Evolutionary conservation across 1,139 yeast genomes (phyloP).

Genomic region (Magnusiomyces sp.): DNA sequence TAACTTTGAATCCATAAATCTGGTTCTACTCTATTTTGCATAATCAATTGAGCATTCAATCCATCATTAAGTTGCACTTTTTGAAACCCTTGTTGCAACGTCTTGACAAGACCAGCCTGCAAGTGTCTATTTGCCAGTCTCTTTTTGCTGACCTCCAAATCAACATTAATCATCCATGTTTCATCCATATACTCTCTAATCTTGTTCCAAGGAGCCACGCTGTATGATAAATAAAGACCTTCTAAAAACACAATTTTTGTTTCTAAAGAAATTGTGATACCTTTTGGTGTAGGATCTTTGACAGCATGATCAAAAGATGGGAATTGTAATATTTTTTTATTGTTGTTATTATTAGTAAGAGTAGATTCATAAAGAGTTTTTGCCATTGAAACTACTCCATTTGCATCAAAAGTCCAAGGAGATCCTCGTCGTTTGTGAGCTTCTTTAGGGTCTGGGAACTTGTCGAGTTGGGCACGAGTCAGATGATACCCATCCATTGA

Average conservation of each 20-base stretch:
- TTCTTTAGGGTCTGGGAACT: constrained; percentile 44
- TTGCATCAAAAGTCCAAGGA: constrained; percentile 65
- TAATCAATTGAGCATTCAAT: constrained; percentile 54
- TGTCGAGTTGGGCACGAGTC: constrained; percentile 45
- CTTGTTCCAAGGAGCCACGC: constrained; percentile 29
- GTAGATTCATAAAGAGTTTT: constrained; percentile 6
- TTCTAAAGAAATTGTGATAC: constrained; percentile 36
- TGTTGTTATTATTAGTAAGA: not conserved
- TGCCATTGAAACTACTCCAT: constrained; percentile 10
- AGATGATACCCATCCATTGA: constrained; percentile 84
- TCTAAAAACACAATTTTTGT: constrained; percentile 49
- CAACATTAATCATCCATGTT: constrained; percentile 36
- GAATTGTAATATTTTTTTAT: constrained; percentile 4
- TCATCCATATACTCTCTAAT: constrained; percentile 30
- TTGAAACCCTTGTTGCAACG: constrained; percentile 49
- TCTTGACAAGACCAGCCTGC: constrained; percentile 52
- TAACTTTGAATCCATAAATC: not conserved
- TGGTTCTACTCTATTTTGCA: constrained; percentile 34
- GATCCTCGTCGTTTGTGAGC: constrained; percentile 72
- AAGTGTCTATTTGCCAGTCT: constrained; percentile 69
- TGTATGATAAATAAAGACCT: constrained; percentile 25
- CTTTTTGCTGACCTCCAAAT: constrained; percentile 39
- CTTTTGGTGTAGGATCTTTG: constrained; percentile 53
- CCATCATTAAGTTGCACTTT: constrained; percentile 64
- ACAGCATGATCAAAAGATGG: constrained; percentile 72